A percentile compares a stretch with the other conserved stretches of the same genome.
Conservation (phyloP, 2,329 filamentous ascomycete species). For the Talaromyces pinophilus region DNA sequence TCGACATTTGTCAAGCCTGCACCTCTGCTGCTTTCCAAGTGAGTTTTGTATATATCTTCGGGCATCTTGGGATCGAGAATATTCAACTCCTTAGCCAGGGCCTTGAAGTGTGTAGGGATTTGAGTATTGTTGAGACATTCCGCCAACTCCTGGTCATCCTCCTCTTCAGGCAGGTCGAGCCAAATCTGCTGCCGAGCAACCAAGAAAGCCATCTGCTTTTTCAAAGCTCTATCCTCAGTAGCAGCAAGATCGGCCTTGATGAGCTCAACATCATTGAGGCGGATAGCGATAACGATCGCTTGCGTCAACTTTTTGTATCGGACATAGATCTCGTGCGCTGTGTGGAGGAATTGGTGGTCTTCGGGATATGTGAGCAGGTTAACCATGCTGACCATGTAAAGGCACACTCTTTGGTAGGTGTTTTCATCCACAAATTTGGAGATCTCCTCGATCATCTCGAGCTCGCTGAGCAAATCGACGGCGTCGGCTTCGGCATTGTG, state of each 20-base stretch:
- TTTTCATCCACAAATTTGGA: slow-evolving; percentile 88
- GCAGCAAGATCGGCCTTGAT: slow-evolving; percentile 80
- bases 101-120: slow-evolving; percentile 89
- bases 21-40: slow-evolving; percentile 91
- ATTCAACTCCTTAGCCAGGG: slow-evolving; percentile 91
- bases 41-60: slow-evolving; percentile 99
- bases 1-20: slow-evolving; percentile 92
- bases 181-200: slow-evolving; percentile 89
- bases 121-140: slow-evolving; percentile 87
- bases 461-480: slow-evolving; percentile 92
- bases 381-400: slow-evolving; percentile 99
- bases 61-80: slow-evolving; percentile 95
- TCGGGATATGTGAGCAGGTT: slow-evolving; percentile 96
- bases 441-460: slow-evolving; percentile 94
- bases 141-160: slow-evolving; percentile 71
- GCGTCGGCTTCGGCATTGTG: slow-evolving; percentile 98
- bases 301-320: slow-evolving; percentile 90
- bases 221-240: slow-evolving; percentile 76
- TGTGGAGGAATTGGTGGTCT: slow-evolving; percentile 91
- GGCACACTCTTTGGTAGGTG: slow-evolving; percentile 86
- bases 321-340: slow-evolving; percentile 91
- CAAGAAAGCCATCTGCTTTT: slow-evolving; percentile 92
- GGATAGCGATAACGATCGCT: slow-evolving; percentile 90
- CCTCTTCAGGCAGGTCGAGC: slow-evolving; percentile 65
- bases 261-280: slow-evolving; percentile 81